Evolutionary conservation across 495 filamentous ascomycete species (phyloP).

Genomic region (Jackrogersella multiformis): DNA sequence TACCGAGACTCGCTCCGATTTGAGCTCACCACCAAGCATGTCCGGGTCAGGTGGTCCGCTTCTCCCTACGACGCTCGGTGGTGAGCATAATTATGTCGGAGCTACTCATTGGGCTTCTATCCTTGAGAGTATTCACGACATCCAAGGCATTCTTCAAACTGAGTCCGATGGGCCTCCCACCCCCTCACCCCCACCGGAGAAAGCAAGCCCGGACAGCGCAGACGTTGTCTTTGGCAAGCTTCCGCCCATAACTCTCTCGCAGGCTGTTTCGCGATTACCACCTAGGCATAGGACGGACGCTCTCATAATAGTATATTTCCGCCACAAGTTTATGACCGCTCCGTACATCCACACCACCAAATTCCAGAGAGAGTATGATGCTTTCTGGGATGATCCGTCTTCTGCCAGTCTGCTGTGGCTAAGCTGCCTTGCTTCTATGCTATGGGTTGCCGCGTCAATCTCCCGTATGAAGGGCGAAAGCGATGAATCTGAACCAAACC

Average conservation of each 20-base stretch:
- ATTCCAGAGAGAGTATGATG: constrained; percentile 57
- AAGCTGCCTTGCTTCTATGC: constrained; percentile 53
- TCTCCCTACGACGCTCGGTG: constrained; percentile 34
- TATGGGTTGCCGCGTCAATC: constrained; percentile 49
- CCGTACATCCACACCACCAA: constrained; percentile 52
- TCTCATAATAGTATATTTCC: constrained; percentile 57
- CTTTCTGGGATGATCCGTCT: constrained; percentile 56
- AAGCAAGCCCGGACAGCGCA: constrained; percentile 23
- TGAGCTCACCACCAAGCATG: constrained; percentile 38
- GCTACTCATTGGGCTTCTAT: constrained; percentile 61
- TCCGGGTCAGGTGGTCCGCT: constrained; percentile 28
- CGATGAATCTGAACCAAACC: constrained; percentile 28
- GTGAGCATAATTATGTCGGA: constrained; percentile 53
- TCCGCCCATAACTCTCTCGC: constrained; percentile 44
- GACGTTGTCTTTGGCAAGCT: constrained; percentile 43
- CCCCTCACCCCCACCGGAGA: constrained; percentile 37
- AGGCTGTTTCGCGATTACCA: constrained; percentile 53
- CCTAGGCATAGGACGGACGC: constrained; percentile 50
- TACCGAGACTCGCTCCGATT: constrained; percentile 33
- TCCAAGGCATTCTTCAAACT: constrained; percentile 44
- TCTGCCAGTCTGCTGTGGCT: constrained; percentile 52
- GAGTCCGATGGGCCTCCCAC: constrained; percentile 43
- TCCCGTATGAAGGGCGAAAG: constrained; percentile 41
- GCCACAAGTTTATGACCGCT: constrained; percentile 48
- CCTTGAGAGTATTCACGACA: constrained; percentile 54